phyloP scores from a whole-genome alignment of 805 yeast species.

The Ogataea trehalophila region DNA sequence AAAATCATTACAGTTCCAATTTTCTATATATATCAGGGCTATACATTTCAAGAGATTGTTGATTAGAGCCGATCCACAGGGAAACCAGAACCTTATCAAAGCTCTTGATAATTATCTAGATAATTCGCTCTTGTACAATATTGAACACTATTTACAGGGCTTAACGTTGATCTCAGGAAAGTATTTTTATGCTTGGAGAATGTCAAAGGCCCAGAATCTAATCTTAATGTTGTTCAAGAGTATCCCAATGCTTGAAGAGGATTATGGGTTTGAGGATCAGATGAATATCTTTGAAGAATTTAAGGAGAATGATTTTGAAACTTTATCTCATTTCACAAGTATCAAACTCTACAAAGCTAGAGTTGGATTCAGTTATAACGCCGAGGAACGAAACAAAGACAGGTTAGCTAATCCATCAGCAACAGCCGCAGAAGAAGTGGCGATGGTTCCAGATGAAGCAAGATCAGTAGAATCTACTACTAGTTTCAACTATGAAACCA shows the following conservation, averaged over 20 bases:
- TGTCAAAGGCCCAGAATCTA: constrained; percentile 51
- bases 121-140: constrained; percentile 29
- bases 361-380: not conserved
- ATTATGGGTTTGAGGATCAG: not conserved
- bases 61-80: not conserved
- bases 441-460: not conserved
- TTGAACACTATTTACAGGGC: constrained; percentile 37
- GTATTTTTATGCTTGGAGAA: constrained; percentile 66
- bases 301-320: constrained; percentile 14
- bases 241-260: constrained; percentile 1
- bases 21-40: constrained; percentile 26
- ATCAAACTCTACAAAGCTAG: not conserved
- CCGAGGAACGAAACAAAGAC: not conserved
- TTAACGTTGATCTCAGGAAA: constrained; percentile 45
- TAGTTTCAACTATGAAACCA: constrained; percentile 6
- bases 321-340: constrained; percentile 9
- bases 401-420: not conserved
- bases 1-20: constrained; percentile 30
- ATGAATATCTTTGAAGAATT: constrained; percentile 15
- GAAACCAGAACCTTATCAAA: constrained; percentile 3
- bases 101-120: constrained; percentile 10
- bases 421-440: not conserved
- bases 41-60: constrained; percentile 24
- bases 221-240: constrained; percentile 33
- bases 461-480: not conserved